phyloP scores from a whole-genome alignment of 257 asterid species.

The Penstemon eatonii region DNA sequence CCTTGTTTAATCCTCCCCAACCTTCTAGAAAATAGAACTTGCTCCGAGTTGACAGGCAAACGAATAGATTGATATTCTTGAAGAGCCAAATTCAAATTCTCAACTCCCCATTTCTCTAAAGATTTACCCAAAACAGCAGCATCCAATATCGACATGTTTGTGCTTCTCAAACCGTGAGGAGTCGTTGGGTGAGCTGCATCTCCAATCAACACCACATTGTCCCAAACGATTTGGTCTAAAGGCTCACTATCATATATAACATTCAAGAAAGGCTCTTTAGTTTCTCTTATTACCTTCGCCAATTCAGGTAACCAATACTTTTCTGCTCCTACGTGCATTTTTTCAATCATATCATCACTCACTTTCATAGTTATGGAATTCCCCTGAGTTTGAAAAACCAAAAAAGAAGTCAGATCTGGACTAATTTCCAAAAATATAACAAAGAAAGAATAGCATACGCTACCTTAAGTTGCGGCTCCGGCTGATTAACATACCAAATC shows the following conservation, averaged over 20 bases:
- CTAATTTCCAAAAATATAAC: neutral
- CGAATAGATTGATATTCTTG: constrained; percentile 67
- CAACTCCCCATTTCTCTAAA: constrained; percentile 61
- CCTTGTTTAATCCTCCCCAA: constrained; percentile 82
- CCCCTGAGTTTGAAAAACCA: constrained; percentile 45
- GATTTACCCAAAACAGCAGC: constrained; percentile 79
- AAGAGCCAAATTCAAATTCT: constrained; percentile 52
- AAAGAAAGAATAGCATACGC: neutral
- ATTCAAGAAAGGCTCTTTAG: constrained; percentile 72
- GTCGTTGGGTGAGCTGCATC: constrained; percentile 96
- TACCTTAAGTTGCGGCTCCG: constrained; percentile 80
- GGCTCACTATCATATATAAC: constrained; percentile 80
- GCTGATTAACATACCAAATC: constrained; percentile 90
- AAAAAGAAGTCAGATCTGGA: neutral
- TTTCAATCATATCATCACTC: constrained; percentile 53
- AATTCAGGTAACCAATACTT: constrained; percentile 68
- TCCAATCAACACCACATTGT: constrained; percentile 69
- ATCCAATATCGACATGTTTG: constrained; percentile 90
- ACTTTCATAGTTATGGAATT: constrained; percentile 81
- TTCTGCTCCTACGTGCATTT: constrained; percentile 70
- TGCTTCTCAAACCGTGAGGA: constrained; percentile 90
- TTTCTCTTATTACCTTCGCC: constrained; percentile 56
- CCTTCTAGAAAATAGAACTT: constrained; percentile 65
- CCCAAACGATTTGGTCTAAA: constrained; percentile 57
- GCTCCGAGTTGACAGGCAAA: constrained; percentile 56